Base-by-base conservation (phyloP, 2,329 filamentous ascomycete species). In the Aspergillus transmontanensis region DNA sequence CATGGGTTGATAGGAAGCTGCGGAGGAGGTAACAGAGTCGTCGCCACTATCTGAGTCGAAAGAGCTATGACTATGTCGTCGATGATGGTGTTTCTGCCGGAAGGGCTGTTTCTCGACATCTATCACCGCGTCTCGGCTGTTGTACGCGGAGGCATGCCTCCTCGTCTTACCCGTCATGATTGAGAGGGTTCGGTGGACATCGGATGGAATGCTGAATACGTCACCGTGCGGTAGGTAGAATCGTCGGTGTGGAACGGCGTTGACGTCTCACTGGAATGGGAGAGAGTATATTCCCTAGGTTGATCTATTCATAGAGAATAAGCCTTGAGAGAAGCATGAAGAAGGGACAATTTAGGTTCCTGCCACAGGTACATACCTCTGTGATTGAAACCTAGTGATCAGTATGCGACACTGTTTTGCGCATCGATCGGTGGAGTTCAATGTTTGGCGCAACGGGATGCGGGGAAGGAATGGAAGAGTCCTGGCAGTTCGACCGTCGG, bases 1-100 rank as follows among this genome's bases (percentile, higher is more conserved):
- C 72, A 82, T 80, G 21, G 78, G 78, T 48, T 77, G 75, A 64
- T 78, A 84, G 6, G 89, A 91, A 66, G 84, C 78, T 63, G 83
- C 76, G 70, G 82, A 79, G 59, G 85, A 80, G 26, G 68, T 66
- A 43, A 71, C 69, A 14, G 72, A 72, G 51, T 72, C 74, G 58
- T 76, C 71, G 62, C 71, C 71, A 61, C 67, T 73, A 54, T 74
- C 68, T 2, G 71, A 70, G 10, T 71, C 68, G 30, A 67, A 71
- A n/a, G 71, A 72, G 34, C 70, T 70, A 50, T 68, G 68, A 46
- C 69, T 69, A 56, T 68, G 62, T 28, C 57, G 66, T 48, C 69
- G 68, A 51, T 68, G 68, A 39, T 69, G 68, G 50, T 68, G 65
- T 14, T 67, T 62, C 26, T 68, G 68, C 19, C 69, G 71, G 6